Base-by-base conservation (phyloP, 495 filamentous ascomycete genomes). In the Evernia prunastri region DNA sequence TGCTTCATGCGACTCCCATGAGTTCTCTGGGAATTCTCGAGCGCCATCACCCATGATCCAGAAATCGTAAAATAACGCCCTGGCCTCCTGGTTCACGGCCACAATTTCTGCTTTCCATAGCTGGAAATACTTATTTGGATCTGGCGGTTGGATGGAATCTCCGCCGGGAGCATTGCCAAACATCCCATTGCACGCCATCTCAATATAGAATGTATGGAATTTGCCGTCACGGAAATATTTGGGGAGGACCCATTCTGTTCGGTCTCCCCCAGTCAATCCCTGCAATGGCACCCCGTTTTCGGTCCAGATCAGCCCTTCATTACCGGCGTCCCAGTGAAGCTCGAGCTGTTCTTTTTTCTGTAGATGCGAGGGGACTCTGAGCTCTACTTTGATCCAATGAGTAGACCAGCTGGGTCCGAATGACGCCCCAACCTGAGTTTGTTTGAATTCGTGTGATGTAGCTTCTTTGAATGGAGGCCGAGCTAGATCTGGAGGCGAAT, bases 131-230 rank as follows among this genome's bases (percentile, higher is more conserved):
- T 81, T 88, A 75, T 96, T 84, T 23, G 90, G 90, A 56, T 86
- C 80, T 2, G 94, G 94, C 11, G 94, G 92, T 71, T 96, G 91
- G 62, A 96, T 97, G 9, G 78, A 84, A 72, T 96, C 92, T 17
- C 90, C 92, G 27, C 87, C 89, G 3, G 86, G 79, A 0, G 90
- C 88, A 75, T 96, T 97, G 59, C 94, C 94, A 76, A 97, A 97
- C 93, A 98, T 98, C 69, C 86, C 85, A 75, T 98, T 98, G 75
- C 94, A 97, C 18, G 94, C 94, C 89, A 98, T 96, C 77, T 98
- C 94, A 65, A 98, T 86, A 73, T 96, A 98, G 66, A 97, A 88
- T 12, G 79, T 83, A 72, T 98, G 94, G 66, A 88, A 83, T 72
- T 92, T 86, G 11, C 91, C 93, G 70, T 97, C 90, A 58, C 85